Conservation (phyloP, 257 asterid species). For the Solanum arcanum region DNA sequence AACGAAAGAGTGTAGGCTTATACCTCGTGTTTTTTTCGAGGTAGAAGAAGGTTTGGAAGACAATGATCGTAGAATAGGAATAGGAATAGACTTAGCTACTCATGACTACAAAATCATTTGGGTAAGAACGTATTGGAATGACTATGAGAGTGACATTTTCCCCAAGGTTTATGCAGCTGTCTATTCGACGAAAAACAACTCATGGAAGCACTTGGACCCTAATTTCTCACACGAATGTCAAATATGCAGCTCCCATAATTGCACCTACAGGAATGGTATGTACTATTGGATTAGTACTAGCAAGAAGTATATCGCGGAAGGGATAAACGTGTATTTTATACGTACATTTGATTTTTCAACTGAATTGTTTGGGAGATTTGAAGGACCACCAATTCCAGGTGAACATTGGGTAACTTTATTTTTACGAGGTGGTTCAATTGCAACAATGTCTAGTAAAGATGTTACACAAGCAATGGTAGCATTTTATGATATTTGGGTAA, state of each 20-base stretch:
- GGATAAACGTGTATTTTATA: background rate
- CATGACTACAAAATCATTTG: background rate
- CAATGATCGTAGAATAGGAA: background rate
- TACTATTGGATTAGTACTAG: background rate
- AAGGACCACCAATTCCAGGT: background rate
- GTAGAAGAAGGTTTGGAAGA: background rate
- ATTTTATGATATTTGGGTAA: background rate
- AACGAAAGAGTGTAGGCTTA: background rate
- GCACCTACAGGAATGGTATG: background rate
- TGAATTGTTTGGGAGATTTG: background rate
- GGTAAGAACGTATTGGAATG: background rate
- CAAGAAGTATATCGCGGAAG: background rate
- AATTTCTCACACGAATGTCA: background rate
- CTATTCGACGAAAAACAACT: background rate
- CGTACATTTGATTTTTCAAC: background rate
- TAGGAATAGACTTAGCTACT: background rate
- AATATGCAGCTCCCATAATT: background rate
- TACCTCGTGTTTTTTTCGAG: background rate
- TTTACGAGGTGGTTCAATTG: background rate
- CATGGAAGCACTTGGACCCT: background rate
- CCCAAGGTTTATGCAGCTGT: background rate
- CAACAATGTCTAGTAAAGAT: background rate
- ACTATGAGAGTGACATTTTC: background rate
- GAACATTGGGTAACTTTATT: background rate
- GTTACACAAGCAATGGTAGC: background rate